A percentile compares a stretch with the other conserved stretches of the same genome.
phyloP scores from a whole-genome alignment of 163 green algal species.

The Coccomyxa subellipsoidea region DNA sequence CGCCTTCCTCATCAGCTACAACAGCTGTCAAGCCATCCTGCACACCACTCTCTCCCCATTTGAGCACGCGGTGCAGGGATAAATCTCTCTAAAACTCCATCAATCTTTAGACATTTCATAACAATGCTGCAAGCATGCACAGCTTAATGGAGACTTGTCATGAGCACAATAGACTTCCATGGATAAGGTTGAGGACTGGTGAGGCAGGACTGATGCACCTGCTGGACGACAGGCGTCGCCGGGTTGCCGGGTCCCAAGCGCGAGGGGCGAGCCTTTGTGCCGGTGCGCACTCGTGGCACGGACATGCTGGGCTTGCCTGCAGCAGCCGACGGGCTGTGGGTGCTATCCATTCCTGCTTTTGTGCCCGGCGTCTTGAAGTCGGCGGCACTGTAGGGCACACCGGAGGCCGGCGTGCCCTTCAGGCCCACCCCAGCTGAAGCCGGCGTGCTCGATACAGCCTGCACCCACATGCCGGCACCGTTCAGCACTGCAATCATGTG shows the following conservation, averaged over 20 bases:
- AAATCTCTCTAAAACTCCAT: too few species aligned
- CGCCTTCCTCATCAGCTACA: not conserved
- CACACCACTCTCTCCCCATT: not conserved
- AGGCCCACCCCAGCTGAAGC: not conserved
- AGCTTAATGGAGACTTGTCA: too few species aligned
- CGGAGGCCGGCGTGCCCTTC: not conserved
- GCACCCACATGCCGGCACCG: not conserved
- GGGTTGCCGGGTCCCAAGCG: not conserved
- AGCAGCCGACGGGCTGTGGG: not conserved
- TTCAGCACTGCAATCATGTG: too few species aligned
- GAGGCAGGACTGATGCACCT: too few species aligned
- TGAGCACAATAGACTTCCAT: too few species aligned
- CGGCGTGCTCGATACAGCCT: not conserved
- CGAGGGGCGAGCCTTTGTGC: not conserved
- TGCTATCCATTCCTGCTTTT: not conserved
- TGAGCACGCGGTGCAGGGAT: too few species aligned
- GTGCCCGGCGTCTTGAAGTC: not conserved
- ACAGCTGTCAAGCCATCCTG: not conserved
- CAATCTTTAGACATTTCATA: too few species aligned
- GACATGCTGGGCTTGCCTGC: conserved; percentile 3
- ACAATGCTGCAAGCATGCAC: too few species aligned
- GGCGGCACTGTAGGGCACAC: not conserved
- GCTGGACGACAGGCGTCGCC: not conserved
- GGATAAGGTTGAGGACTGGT: too few species aligned
- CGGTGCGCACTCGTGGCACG: not conserved